Evolutionary conservation across 257 asterid species (phyloP), one percentile per base, ranked within the genome.

Genomic region (Gynochthodes officinalis): DNA sequence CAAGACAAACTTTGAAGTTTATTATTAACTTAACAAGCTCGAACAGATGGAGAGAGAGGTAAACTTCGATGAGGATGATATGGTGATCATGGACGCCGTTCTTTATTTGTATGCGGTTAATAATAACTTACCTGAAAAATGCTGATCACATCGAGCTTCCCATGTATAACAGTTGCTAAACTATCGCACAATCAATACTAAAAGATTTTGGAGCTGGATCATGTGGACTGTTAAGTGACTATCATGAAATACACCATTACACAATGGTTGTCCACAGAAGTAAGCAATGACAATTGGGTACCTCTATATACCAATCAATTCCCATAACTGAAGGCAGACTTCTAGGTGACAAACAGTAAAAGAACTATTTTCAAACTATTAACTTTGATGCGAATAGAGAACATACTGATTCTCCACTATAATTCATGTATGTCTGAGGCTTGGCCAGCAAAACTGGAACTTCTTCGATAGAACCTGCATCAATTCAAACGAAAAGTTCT

Each of bases 351-450:
- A 30, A 28, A 16, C 14, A 69, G 63, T 19, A 49, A 32, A 4
- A 35, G 21, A 0, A 62, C n/a, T 14, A 25, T 30, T 14, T 5
- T 53, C 9, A 39, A 37, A 14, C 16, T n/a, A 69, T 6, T 3
- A 71, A 65, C 9, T 39, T 10, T 9, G 25, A 23, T 74, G 37
- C 19, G 50, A 65, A 64, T 7, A 5, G 75, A 81, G 73, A 50
- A 85, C 96, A 27, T 61, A 94, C 99, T 79, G 98, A 74, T 83
- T 91, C 98, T 71, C 99, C 97, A 69, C 96, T 94, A 82, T 89
- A 94, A 82, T 91, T 94, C 97, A 91, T 88, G 77, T 94, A 95
- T 1, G 98, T 72, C 85, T 90, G 99, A 67, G 99, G 99, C 75
- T 95, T 95, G 79, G 86, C 97, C 81, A 95, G 80, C 37, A 95